Percentiles rank a stretch among this genome's conserved stretches.
Evolutionary conservation across 1,284 basidiomycete species (phyloP).

Genomic region (Earliella scabrosa): DNA sequence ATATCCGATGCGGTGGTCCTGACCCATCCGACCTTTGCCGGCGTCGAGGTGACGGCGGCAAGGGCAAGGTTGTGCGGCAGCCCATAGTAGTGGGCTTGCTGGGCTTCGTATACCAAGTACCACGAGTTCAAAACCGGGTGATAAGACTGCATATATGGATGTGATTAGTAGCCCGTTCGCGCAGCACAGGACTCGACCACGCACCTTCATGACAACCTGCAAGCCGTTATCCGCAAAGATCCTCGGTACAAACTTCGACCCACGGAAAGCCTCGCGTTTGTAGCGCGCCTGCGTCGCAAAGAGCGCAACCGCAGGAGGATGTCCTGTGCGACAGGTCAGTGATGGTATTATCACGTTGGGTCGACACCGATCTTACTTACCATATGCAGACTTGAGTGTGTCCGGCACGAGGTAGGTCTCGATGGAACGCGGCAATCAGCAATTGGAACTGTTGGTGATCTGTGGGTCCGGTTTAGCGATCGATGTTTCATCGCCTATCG

Average conservation of each 20-base stretch:
- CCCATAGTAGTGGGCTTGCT: conserved; percentile 85
- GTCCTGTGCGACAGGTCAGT: conserved; percentile 23
- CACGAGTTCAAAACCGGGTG: conserved; percentile 81
- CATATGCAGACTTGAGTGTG: conserved; percentile 73
- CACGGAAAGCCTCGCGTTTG: conserved; percentile 87
- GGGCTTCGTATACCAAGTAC: conserved; percentile 83
- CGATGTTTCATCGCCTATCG: too few species aligned
- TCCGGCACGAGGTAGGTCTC: conserved; percentile 89
- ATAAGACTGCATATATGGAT: conserved; percentile 54
- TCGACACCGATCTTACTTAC: conserved; percentile 54
- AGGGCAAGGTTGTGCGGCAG: conserved; percentile 64
- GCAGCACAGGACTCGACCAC: background rate
- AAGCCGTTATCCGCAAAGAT: conserved; percentile 80
- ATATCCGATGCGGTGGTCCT: conserved; percentile 83
- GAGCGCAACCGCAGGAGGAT: conserved; percentile 76
- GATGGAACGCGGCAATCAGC: conserved; percentile 83
- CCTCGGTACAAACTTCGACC: conserved; percentile 83
- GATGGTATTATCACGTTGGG: conserved; percentile 58
- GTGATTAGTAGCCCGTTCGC: background rate
- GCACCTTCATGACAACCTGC: conserved; percentile 79
- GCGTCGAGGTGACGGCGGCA: conserved; percentile 76
- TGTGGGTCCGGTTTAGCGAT: conserved; percentile 26
- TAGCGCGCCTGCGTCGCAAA: conserved; percentile 67
- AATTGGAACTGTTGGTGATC: conserved; percentile 82
- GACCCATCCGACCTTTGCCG: conserved; percentile 78